phyloP scores from a whole-genome alignment of 768 basidiomycete species.

The Tylopilus felleus region DNA sequence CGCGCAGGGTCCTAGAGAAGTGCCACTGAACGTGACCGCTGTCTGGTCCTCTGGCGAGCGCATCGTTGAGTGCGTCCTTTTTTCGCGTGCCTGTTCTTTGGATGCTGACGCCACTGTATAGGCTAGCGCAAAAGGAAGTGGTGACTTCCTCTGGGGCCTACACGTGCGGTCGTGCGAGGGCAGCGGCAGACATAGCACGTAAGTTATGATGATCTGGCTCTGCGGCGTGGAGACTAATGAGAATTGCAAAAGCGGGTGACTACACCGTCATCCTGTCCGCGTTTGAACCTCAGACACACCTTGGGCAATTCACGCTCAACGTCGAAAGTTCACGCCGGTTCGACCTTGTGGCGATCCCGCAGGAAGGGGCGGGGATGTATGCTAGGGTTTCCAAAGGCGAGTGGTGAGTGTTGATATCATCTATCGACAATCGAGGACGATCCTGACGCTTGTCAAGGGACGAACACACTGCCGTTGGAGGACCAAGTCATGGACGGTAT shows the following conservation, averaged over 20 bases:
- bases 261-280: slow-evolving; percentile 85
- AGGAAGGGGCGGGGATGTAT: slow-evolving; percentile 94
- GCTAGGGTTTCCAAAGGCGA: slow-evolving; percentile 58
- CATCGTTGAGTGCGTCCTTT: slow-evolving; percentile 61
- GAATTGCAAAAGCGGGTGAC: slow-evolving; percentile 45
- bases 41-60: slow-evolving; percentile 77
- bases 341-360: slow-evolving; percentile 61
- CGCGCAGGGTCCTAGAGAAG: slow-evolving; percentile 56
- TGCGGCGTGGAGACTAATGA: background rate
- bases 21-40: slow-evolving; percentile 69
- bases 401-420: slow-evolving; percentile 54
- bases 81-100: background rate
- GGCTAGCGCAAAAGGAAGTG: slow-evolving; percentile 64
- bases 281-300: slow-evolving; percentile 66
- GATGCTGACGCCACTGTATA: slow-evolving; percentile 18
- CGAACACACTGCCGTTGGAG: slow-evolving; percentile 56
- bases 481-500: slow-evolving; percentile 66
- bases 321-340: slow-evolving; percentile 62
- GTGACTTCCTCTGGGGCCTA: slow-evolving; percentile 77
- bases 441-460: slow-evolving; percentile 43
- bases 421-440: background rate
- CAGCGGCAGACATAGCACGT: slow-evolving; percentile 55
- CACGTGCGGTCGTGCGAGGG: slow-evolving; percentile 67
- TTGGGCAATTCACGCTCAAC: slow-evolving; percentile 61
- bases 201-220: slow-evolving; percentile 12